These are phyloP conservation scores for Hypoxylon sp. DNA, from an alignment of 2,329 filamentous ascomycete species.

Conservation along the genomic window DNA sequence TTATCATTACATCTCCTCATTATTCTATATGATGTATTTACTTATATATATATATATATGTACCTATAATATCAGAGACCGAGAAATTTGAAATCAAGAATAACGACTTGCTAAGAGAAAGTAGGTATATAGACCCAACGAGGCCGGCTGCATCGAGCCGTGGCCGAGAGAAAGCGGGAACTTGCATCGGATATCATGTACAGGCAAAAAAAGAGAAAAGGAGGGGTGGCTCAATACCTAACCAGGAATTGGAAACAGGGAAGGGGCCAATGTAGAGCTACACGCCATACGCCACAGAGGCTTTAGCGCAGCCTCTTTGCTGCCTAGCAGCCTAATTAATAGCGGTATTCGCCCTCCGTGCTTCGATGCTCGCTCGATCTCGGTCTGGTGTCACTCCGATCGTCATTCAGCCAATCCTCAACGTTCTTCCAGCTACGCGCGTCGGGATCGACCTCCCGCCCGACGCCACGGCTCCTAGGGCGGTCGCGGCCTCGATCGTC, in stretches of 20 bases:
- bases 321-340: slow-evolving; percentile 30
- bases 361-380: slow-evolving; percentile 31
- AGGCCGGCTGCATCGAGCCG: not conserved
- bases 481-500: slow-evolving; percentile 28
- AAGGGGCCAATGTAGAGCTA: not conserved
- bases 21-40: slow-evolving; percentile 4
- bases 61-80: not conserved
- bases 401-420: slow-evolving; percentile 52
- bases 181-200: not conserved
- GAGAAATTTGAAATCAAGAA: slow-evolving; percentile 6
- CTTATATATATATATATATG: not conserved
- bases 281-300: slow-evolving; percentile 4
- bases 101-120: slow-evolving; percentile 11
- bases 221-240: not conserved
- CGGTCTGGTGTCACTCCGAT: slow-evolving; percentile 33
- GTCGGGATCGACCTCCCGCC: slow-evolving; percentile 49
- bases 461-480: slow-evolving; percentile 37
- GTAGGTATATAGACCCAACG: not conserved
- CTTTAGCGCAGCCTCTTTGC: slow-evolving; percentile 1
- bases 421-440: slow-evolving; percentile 52
- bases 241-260: too few relatives aligned
- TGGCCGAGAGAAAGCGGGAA: not conserved
- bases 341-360: slow-evolving; percentile 40
- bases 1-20: slow-evolving; percentile 4
- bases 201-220: not conserved